phyloP scores from a whole-genome alignment of 441 rosid genomes.

The Francoa sonchifolia region DNA sequence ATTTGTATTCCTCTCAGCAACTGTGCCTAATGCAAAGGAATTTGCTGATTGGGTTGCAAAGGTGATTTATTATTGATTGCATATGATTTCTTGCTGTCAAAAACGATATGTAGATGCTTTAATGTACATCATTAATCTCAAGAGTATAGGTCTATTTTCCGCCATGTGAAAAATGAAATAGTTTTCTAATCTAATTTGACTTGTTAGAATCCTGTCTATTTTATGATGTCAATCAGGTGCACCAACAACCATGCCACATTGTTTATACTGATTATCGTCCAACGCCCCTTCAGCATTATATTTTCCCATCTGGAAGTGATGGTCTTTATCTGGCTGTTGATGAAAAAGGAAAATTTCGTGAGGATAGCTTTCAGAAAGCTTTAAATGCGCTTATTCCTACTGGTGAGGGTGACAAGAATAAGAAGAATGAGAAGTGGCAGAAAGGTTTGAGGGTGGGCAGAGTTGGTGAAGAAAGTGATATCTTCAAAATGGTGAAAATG shows the following conservation, averaged over 20 bases:
- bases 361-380: constrained; percentile 91
- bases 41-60: constrained; percentile 99
- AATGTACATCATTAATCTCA: too few relatives aligned
- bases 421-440: constrained; percentile 60
- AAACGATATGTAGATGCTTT: too few relatives aligned
- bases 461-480: constrained; percentile 94
- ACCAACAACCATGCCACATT: constrained; percentile 94
- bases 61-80: constrained; percentile 29
- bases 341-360: constrained; percentile 84
- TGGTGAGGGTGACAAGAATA: constrained; percentile 62
- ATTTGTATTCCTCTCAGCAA: constrained; percentile 92
- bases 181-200: background rate
- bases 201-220: background rate
- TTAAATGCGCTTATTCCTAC: constrained; percentile 78
- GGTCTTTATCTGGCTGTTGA: constrained; percentile 89
- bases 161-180: too few relatives aligned
- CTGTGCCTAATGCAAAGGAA: constrained; percentile 96
- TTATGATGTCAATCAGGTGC: constrained; percentile 63
- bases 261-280: constrained; percentile 98
- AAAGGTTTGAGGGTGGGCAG: constrained; percentile 55
- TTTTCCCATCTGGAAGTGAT: constrained; percentile 87
- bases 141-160: too few relatives aligned
- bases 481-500: constrained; percentile 96
- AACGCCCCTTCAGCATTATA: constrained; percentile 96
- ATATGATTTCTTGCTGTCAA: too few relatives aligned